Evolutionary conservation across 495 filamentous ascomycete genomes (phyloP).

Genomic region (Evansstolkia leycettana): DNA sequence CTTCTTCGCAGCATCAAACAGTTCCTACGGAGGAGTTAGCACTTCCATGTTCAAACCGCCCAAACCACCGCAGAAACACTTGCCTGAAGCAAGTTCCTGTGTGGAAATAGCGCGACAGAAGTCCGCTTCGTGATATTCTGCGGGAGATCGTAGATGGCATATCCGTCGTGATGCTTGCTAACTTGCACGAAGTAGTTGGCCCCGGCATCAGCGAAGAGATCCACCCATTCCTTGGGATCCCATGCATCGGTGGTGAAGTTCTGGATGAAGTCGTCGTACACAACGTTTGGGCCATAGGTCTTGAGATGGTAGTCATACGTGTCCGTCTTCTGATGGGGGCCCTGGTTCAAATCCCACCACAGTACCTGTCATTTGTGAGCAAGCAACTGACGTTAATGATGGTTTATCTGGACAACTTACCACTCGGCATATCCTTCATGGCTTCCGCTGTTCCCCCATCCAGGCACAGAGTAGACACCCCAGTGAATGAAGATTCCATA

Average conservation of each 20-base stretch:
- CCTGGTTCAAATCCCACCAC: slow-evolving; percentile 27
- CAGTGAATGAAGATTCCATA: slow-evolving; percentile 48
- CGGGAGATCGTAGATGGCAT: slow-evolving; percentile 39
- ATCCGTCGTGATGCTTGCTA: slow-evolving; percentile 41
- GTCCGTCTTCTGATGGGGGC: slow-evolving; percentile 13
- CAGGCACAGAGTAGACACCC: slow-evolving; percentile 41
- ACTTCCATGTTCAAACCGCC: not conserved
- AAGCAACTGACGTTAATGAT: no score
- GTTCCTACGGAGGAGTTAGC: slow-evolving; percentile 21
- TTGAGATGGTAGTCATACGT: slow-evolving; percentile 37
- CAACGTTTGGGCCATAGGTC: slow-evolving; percentile 34
- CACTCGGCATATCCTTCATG: slow-evolving; percentile 44
- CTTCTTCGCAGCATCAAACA: slow-evolving; percentile 35
- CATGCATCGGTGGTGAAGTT: slow-evolving; percentile 38
- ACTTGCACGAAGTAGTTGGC: slow-evolving; percentile 45
- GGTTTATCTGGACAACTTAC: slow-evolving; percentile 10
- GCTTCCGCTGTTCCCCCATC: slow-evolving; percentile 38
- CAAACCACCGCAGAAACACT: not conserved
- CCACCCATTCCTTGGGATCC: slow-evolving; percentile 42
- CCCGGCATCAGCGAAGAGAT: slow-evolving; percentile 40
- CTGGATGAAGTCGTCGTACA: slow-evolving; percentile 44
- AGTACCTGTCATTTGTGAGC: no score
- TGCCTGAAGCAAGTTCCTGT: slow-evolving; percentile 22
- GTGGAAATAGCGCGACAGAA: slow-evolving; percentile 30
- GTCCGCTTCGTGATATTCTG: slow-evolving; percentile 27